Percentiles rank a stretch among this genome's conserved stretches.
These are phyloP conservation scores for Xylaria castorea DNA, from an alignment of 495 filamentous ascomycete genomes.

Conservation along the genomic window DNA sequence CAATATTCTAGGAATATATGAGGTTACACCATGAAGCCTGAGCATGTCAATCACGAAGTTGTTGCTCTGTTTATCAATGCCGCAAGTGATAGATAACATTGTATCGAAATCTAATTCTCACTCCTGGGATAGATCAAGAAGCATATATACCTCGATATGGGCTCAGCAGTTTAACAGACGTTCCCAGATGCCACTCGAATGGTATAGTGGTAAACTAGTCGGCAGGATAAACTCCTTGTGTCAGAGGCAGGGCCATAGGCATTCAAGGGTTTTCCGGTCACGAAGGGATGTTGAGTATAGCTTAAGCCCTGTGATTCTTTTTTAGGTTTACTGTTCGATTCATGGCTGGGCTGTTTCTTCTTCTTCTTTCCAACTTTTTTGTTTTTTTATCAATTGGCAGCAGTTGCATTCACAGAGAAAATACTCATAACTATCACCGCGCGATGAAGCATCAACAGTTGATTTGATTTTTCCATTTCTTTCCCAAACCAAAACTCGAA, in stretches of 20 bases:
- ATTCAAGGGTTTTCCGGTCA: constrained; percentile 10
- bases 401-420: too few relatives aligned
- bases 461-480: neutral
- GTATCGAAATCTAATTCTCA: neutral
- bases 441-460: neutral
- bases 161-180: neutral
- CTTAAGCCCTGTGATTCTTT: constrained; percentile 5
- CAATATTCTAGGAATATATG: neutral
- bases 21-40: neutral
- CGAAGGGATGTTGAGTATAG: constrained; percentile 3
- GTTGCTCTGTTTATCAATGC: neutral
- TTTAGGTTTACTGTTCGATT: neutral
- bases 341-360: neutral
- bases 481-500: neutral
- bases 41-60: neutral
- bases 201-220: neutral
- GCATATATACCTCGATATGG: neutral
- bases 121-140: neutral
- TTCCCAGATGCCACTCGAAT: neutral
- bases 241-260: constrained; percentile 5
- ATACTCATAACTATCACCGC: neutral
- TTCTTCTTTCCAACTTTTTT: neutral
- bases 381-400: neutral
- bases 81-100: too few relatives aligned
- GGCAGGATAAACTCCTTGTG: constrained; percentile 5